Base-by-base conservation (phyloP, 345 rosid genomes). In the Populus ilicifolia region DNA sequence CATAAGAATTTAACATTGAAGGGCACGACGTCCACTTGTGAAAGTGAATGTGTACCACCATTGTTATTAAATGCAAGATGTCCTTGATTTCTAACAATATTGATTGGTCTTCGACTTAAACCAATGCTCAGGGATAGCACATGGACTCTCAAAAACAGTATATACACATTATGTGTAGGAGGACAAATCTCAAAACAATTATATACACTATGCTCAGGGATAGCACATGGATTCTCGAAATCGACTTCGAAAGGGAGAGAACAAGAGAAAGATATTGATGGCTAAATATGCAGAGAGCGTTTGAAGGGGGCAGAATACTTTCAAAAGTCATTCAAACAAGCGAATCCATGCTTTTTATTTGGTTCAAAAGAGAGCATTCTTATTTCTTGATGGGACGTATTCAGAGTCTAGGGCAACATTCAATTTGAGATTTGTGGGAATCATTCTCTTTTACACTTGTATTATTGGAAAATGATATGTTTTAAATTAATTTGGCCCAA, bases 51-150 rank as follows among this genome's bases (percentile, higher is more conserved):
- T 44, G 38, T 36, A 67, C 76, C 78, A 43, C 62, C 69, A 72
- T 16, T 17, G 54, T 29, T 35, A 75, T 67, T n/a, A 14, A 38
- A 54, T 69, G 75, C 64, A 30, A n/a, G 56, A 41, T n/a, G 52
- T n/a, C 23, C 11, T 38, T 39, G 27, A 56, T 29, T 35, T 27
- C 39, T 46, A 36, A 46, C 43, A 23, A 18, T 33, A 10, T 7
- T 36, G 13, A 27, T n/a, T 85, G 81, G 80, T 69, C 3, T 59
- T 75, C 13, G 70, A 64, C 84, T 82, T 75, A 76, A 85, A 63
- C 71, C 65, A 69, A 21, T 68, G 9, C 29, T 4, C 0, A 6
- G 39, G 39, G 39, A 36, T 3, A 25, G 81, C 87, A 71, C 78
- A 38, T 80, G 25, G 65, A 41, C 48, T 67, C 72, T 46, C 52